These are phyloP conservation scores for Wickerhamomyces rabaulensis DNA, from an alignment of 805 yeast genomes.

Conservation along the genomic window DNA sequence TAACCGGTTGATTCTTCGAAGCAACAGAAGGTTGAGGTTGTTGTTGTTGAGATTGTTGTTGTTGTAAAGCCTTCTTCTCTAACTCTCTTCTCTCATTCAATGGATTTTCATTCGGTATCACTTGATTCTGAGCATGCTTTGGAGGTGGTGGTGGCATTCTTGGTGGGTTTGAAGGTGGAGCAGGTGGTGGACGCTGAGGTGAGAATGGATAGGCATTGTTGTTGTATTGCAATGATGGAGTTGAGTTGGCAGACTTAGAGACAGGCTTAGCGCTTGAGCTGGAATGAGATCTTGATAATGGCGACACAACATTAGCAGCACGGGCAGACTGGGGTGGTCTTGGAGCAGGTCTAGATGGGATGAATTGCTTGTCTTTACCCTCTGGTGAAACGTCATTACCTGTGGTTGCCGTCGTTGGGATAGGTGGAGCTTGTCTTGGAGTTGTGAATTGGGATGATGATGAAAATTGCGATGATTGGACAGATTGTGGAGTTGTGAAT, in stretches of 20 bases:
- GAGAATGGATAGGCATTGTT: conserved; percentile 14
- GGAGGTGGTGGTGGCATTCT: conserved; percentile 24
- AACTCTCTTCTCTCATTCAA: conserved; percentile 11
- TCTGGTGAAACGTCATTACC: conserved; percentile 2
- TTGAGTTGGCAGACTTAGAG: conserved; percentile 15
- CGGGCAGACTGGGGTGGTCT: conserved; percentile 39
- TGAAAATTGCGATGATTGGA: conserved; percentile 14
- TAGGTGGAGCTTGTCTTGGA: conserved; percentile 25
- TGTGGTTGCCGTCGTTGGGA: conserved; percentile 11
- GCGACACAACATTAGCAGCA: conserved; percentile 22
- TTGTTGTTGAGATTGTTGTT: conserved; percentile 4
- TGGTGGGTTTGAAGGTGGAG: conserved; percentile 21
- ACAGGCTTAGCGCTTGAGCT: conserved; percentile 8
- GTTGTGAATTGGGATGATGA: conserved; percentile 17
- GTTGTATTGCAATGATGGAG: conserved; percentile 13
- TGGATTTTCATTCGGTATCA: conserved; percentile 10
- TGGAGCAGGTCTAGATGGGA: conserved; percentile 68
- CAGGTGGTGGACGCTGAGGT: conserved; percentile 21
- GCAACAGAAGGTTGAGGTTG: conserved; percentile 20
- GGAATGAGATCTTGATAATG: conserved; percentile 21
- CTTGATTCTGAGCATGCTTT: conserved; percentile 14
- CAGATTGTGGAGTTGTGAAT: conserved; percentile 21
- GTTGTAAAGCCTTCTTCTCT: neutral
- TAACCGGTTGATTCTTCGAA: conserved; percentile 35
- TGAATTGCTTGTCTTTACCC: conserved; percentile 39